These are phyloP conservation scores for Venturia nashicola DNA, from an alignment of 2,329 filamentous ascomycete species.

Conservation along the genomic window DNA sequence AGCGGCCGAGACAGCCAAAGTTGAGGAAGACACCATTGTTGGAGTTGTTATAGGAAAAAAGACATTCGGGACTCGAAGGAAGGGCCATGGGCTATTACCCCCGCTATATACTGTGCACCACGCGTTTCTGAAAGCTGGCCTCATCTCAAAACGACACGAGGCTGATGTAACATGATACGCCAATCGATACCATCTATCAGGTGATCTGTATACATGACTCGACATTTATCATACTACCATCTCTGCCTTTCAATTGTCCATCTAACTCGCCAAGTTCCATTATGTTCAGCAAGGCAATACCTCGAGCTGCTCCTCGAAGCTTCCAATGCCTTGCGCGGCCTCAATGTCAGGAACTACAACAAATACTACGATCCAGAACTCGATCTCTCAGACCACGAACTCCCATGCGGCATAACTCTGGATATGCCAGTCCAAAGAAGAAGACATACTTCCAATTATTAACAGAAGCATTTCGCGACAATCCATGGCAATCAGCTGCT, in stretches of 20 bases:
- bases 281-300: conserved; percentile 13
- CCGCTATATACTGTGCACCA: not conserved
- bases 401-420: not conserved
- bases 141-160: not conserved
- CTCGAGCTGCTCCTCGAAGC: conserved; percentile 14
- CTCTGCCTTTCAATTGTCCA: not conserved
- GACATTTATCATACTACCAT: not conserved
- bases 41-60: not conserved
- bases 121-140: conserved; percentile 4
- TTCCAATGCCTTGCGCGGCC: conserved; percentile 16
- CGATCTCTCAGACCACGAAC: conserved; percentile 10
- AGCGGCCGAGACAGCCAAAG: conserved; percentile 30
- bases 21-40: conserved; percentile 3
- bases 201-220: not conserved
- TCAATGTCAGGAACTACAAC: conserved; percentile 13
- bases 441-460: not conserved
- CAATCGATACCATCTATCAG: not conserved
- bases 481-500: conserved; percentile 2
- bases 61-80: not conserved
- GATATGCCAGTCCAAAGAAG: conserved; percentile 2
- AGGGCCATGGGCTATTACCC: not conserved
- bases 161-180: not conserved
- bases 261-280: conserved; percentile 3
- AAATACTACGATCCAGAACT: conserved; percentile 14
- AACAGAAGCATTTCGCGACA: not conserved